phyloP scores from a whole-genome alignment of 2,329 filamentous ascomycete species.

The Hymenoscyphus scutula region DNA sequence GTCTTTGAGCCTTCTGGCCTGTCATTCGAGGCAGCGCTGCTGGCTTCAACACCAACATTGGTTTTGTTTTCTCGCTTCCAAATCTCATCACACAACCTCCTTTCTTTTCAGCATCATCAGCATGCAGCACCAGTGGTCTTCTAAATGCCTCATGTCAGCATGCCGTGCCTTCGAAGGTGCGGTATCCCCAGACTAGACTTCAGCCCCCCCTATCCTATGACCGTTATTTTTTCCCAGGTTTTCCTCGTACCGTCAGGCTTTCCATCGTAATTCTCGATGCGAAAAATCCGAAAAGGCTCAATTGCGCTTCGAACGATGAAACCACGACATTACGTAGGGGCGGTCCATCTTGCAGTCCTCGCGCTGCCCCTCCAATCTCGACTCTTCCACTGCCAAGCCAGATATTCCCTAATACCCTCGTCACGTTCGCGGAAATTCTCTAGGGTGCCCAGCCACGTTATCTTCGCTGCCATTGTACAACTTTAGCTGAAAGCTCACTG shows the following conservation, averaged over 20 bases:
- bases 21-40: no score
- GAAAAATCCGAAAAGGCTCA: neutral
- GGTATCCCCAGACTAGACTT: neutral
- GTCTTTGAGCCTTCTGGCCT: no score
- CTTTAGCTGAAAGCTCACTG: neutral
- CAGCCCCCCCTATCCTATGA: neutral
- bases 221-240: neutral
- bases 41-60: no score
- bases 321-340: neutral
- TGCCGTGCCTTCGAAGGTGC: neutral
- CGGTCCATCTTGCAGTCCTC: neutral
- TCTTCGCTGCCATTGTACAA: slow-evolving; percentile 4
- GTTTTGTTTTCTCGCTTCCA: no score
- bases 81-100: no score
- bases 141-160: neutral
- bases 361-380: neutral
- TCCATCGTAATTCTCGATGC: neutral
- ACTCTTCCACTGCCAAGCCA: neutral
- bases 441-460: neutral
- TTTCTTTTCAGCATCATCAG: neutral
- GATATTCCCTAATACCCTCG: neutral
- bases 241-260: neutral
- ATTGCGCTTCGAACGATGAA: neutral
- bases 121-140: no score
- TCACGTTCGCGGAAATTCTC: neutral